Evolutionary conservation across 768 basidiomycete genomes (phyloP), one percentile per base, ranked within the genome.

Genomic region (Tubosaeta brunneosetosa): DNA sequence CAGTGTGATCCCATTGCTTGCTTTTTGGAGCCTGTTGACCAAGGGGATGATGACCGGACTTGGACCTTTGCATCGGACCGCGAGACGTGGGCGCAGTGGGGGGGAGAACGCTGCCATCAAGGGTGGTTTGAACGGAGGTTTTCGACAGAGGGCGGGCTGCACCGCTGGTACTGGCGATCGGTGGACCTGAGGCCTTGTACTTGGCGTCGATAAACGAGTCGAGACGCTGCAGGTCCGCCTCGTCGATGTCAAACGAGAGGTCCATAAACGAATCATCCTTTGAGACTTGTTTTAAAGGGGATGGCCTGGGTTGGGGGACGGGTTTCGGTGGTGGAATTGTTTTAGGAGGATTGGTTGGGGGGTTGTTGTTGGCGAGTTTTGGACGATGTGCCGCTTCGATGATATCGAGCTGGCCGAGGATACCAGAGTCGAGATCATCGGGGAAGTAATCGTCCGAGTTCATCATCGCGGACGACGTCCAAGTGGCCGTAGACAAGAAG

Each of bases 1-100:
- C 83, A 0, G 94, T 91, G 22, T 91, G 85, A 64, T 98, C 93
- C 97, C 97, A 99, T 44, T 77, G 74, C 73, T 95, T 97, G 1
- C 78, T 82, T 67, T 87, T 84, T 17, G 75, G 75, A 5, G 80
- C 75, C 52, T 80, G 80, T 44, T 79, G 76, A 9, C 81, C 81
- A 53, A 82, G 83, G 0, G 68, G 64, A 55, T 74, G 64, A 26
- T 53, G 55, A 16, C 68, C 66, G 0, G 82, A 77, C 56, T 75
- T 79, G 14, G 73, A 71, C 50, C 73, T 66, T 54, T 74, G 74
- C 34, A 74, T 57, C 6, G 73, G 68, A 36, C 71, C 61, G 22
- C 68, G 67, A 70, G 67, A 57, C 55, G 61, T 25, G 47, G 56
- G 44, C 22, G 31, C 9, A 17, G 60, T 45, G 17, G 72, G 56